phyloP scores from a whole-genome alignment of 352 stramenopile genomes.

The Phytophthora pseudosyringae region DNA sequence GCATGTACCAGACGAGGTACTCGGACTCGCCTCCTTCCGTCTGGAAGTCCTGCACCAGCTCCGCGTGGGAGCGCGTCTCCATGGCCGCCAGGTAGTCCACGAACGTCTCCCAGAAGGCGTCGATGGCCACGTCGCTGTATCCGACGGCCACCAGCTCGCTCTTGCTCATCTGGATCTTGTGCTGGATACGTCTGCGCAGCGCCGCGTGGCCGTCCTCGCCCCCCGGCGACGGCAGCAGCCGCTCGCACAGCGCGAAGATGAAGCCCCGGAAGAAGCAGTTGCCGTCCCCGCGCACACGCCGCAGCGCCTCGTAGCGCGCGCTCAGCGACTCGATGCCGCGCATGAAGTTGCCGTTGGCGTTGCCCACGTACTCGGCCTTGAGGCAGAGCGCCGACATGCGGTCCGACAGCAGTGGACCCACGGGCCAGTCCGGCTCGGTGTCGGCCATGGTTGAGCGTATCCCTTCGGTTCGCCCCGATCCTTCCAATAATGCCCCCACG shows the following conservation, averaged over 20 bases:
- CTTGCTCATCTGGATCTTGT: constrained; percentile 76
- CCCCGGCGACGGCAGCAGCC: constrained; percentile 45
- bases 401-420: constrained; percentile 58
- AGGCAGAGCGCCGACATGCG: constrained; percentile 62
- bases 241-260: constrained; percentile 90
- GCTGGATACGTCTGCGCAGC: constrained; percentile 52
- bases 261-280: constrained; percentile 94
- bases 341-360: constrained; percentile 78
- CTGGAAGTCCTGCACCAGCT: constrained; percentile 84
- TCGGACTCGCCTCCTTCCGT: constrained; percentile 86
- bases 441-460: neutral
- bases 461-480: too few relatives aligned
- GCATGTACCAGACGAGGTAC: constrained; percentile 92
- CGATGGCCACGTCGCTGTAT: constrained; percentile 93
- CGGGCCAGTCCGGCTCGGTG: constrained; percentile 15
- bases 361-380: constrained; percentile 76
- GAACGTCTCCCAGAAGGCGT: constrained; percentile 94
- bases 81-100: constrained; percentile 88
- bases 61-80: constrained; percentile 71
- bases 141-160: constrained; percentile 77
- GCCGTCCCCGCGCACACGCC: constrained; percentile 88
- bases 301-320: constrained; percentile 72
- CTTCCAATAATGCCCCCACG: too few relatives aligned
- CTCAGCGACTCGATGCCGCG: constrained; percentile 71
- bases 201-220: constrained; percentile 24